Base-by-base conservation (phyloP, 1,284 basidiomycete genomes). In the Cryptococcus sp. region DNA sequence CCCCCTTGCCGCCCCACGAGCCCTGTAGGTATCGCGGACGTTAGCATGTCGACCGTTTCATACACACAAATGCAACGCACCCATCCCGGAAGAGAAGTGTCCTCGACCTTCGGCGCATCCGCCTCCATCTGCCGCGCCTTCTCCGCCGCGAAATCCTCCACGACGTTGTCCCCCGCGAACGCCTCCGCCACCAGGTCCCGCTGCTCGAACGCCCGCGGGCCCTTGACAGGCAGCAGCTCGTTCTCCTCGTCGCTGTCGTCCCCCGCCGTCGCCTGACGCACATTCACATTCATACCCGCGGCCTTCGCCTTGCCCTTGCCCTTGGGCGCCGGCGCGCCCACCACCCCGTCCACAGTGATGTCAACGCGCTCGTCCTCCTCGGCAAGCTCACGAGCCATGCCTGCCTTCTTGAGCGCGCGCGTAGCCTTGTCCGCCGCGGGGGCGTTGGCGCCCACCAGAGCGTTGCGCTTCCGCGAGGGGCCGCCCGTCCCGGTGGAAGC, bases 1-100 rank as follows among this genome's bases (percentile, higher is more conserved):
- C 73, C 36, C 93, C 93, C 50, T 82, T 79, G 40, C 95, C 96
- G 15, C 87, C 89, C 95, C 95, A 98, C 23, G 87, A 81, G 39
- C 95, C 95, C 90, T 93, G 64, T 16, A 9, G 4, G 5, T 9
- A 28, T 45, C 15, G 21, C 21, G 24, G 28, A 50, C 11, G 18
- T 51, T 46, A 9, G 50, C 50, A 13, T n/a, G 20, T n/a, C 11
- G 24, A 33, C n/a, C n/a, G 37, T 18, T 4, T 20, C 48, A 39
- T 8, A 18, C 15, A 18, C 15, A 7, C n/a, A 40, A 11, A 44
- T 33, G 28, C 28, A 18, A 72, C 86, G 63, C 71, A 92, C 90
- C 95, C 96, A 98, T 35, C 95, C 95, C 44, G 91, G 86, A n/a
- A 98, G 82, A 1, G 91, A 90, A 0, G 86, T 91, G 72, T 98